Percentiles rank a stretch among this genome's conserved stretches.
phyloP scores from a whole-genome alignment of 768 basidiomycete genomes.

The Podaxis sp. region DNA sequence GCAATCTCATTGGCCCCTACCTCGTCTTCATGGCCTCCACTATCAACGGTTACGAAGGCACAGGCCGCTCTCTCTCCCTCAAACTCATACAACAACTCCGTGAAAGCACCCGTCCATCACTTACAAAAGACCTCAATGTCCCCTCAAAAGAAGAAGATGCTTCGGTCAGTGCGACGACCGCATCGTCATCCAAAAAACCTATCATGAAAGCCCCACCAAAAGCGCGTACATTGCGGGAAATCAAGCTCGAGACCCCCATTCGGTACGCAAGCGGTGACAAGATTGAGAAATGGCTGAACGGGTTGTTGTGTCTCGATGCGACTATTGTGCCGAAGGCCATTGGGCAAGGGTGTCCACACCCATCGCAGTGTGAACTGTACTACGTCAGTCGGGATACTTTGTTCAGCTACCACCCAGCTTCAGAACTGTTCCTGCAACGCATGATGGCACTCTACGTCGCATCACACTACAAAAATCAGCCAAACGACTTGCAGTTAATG shows the following conservation, averaged over 20 bases:
- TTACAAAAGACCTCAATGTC: conserved; percentile 56
- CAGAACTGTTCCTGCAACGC: conserved; percentile 95
- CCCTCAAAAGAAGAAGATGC: conserved; percentile 38
- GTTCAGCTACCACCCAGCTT: conserved; percentile 96
- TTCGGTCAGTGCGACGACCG: conserved; percentile 24
- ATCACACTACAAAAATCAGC: conserved; percentile 98
- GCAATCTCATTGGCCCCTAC: conserved; percentile 92
- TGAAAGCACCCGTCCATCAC: conserved; percentile 80
- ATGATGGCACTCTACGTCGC: conserved; percentile 99
- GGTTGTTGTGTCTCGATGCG: conserved; percentile 87
- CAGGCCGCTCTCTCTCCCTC: conserved; percentile 95
- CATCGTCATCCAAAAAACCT: conserved; percentile 52
- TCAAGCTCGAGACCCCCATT: conserved; percentile 94
- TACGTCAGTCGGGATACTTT: conserved; percentile 95
- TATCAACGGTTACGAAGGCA: conserved; percentile 99
- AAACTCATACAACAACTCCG: conserved; percentile 97
- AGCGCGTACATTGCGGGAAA: conserved; percentile 81
- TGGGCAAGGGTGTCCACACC: conserved; percentile 85
- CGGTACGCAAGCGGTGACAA: conserved; percentile 86
- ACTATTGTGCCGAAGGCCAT: conserved; percentile 47
- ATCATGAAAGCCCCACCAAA: conserved; percentile 55
- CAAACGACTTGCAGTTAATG: conserved; percentile 97
- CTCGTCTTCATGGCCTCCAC: conserved; percentile 99
- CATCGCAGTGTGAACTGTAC: conserved; percentile 90
- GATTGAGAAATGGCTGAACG: conserved; percentile 94